phyloP scores from a whole-genome alignment of 1,284 basidiomycete species.

The Limonomyces culmigenus region DNA sequence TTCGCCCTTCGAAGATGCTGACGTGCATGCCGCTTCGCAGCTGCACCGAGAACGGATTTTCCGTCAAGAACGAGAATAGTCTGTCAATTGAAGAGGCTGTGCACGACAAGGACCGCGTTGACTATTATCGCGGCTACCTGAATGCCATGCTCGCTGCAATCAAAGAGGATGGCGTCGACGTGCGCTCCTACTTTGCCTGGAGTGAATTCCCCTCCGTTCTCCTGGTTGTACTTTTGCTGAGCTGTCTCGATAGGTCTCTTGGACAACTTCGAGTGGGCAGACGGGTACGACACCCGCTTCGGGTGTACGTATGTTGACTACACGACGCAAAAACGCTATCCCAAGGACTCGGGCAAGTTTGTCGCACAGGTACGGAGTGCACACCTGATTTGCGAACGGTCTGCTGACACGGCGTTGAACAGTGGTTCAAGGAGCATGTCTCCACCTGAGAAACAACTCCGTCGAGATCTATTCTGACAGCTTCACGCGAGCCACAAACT shows the following conservation, averaged over 20 bases:
- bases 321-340: conserved; percentile 40
- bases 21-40: conserved; percentile 10
- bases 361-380: conserved; percentile 15
- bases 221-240: background rate
- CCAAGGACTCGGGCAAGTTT: conserved; percentile 40
- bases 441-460: too few species aligned
- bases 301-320: conserved; percentile 44
- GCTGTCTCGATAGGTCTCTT: conserved; percentile 24
- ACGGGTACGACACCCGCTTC: conserved; percentile 37
- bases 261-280: conserved; percentile 58
- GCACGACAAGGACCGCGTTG: conserved; percentile 39
- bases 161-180: conserved; percentile 36
- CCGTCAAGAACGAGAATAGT: conserved; percentile 37
- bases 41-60: conserved; percentile 49
- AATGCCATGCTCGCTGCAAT: conserved; percentile 35
- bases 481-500: background rate
- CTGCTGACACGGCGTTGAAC: background rate
- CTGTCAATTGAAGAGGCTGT: conserved; percentile 30
- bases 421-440: conserved; percentile 3
- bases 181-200: conserved; percentile 49
- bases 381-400: background rate
- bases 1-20: background rate
- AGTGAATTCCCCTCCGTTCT: conserved; percentile 14
- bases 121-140: conserved; percentile 43
- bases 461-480: too few species aligned